Evolutionary conservation across 1,284 basidiomycete species (phyloP), one percentile per base, ranked within the genome.

Genomic region (Cutaneotrichosporon sp.): DNA sequence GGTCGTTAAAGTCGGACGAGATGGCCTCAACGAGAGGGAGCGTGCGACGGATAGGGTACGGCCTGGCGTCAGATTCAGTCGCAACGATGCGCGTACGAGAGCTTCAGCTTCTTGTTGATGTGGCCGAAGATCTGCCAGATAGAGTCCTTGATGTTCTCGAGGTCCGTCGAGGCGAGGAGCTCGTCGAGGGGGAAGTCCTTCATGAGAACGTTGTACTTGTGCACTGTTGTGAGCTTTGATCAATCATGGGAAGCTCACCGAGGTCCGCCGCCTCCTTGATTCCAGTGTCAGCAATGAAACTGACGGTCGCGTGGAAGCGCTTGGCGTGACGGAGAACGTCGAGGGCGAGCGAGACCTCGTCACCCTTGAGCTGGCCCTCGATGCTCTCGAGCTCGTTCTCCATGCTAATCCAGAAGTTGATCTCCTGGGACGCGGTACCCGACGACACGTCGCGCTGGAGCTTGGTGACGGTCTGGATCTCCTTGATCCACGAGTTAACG

Each of bases 141-240:
- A 0, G 92, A 88, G 75, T 97, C 92, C 73, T 94, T 88, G 45
- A 97, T 90, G 82, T 95, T 97, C 74, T 92, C 90, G 3, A 99
- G 86, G 76, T 98, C 95, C 1, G 95, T 97, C 0, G 97, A 93
- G 3, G 95, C 92, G 20, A 99, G 85, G 16, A 99, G 87, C 75
- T 97, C 95, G 75, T 98, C 95, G 45, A 99, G 82, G 0, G 97
- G 97, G 72, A 99, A 97, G 74, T 99, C 97, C 80, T 95, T 97
- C 95, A 99, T 98, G 63, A 99, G 85, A 67, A 91, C 87, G 73
- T 99, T 98, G 83, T 98, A 95, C 79, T 95, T 95, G 83, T 94
- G 92, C 3, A 95, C 94, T 91, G 66, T 3, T 51, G 22, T n/a
- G n/a, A n/a, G n/a, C n/a, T n/a, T n/a, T n/a, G 53, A 11, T 42